Conservation (phyloP, 371 early-diverging fungal species). For the Rhizomucor miehei region DNA sequence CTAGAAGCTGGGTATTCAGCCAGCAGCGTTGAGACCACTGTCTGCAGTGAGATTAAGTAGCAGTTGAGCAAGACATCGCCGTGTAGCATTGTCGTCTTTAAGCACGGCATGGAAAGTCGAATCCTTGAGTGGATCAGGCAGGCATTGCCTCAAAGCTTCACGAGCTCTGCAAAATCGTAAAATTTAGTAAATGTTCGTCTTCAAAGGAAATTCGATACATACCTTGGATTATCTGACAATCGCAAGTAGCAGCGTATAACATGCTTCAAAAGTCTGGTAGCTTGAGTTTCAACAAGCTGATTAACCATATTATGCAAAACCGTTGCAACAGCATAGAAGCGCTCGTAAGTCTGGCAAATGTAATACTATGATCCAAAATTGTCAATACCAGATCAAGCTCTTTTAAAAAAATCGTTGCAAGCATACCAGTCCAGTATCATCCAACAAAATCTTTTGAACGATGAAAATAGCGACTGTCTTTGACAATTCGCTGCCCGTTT, state of each 20-base stretch:
- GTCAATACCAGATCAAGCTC: background rate
- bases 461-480: constrained; percentile 99
- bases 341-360: constrained; percentile 96
- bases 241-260: constrained; percentile 95
- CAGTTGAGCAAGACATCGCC: constrained; percentile 66
- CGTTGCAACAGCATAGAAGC: constrained; percentile 95
- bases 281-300: constrained; percentile 86
- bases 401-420: too few species aligned
- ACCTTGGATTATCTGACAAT: constrained; percentile 89
- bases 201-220: too few species aligned
- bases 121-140: constrained; percentile 84
- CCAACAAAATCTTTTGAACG: constrained; percentile 94
- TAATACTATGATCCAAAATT: constrained; percentile 53
- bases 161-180: constrained; percentile 73
- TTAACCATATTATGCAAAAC: constrained; percentile 94
- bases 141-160: constrained; percentile 83
- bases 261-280: constrained; percentile 88
- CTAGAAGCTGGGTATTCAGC: too few species aligned
- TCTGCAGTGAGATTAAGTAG: constrained; percentile 47
- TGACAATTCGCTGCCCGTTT: constrained; percentile 93
- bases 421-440: constrained; percentile 88
- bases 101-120: constrained; percentile 72
- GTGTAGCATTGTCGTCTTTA: constrained; percentile 84
- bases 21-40: too few species aligned
- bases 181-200: background rate